Percentiles rank a stretch among this genome's conserved stretches.
Conservation (phyloP, 441 rosid species). For the California macrophylla region DNA sequence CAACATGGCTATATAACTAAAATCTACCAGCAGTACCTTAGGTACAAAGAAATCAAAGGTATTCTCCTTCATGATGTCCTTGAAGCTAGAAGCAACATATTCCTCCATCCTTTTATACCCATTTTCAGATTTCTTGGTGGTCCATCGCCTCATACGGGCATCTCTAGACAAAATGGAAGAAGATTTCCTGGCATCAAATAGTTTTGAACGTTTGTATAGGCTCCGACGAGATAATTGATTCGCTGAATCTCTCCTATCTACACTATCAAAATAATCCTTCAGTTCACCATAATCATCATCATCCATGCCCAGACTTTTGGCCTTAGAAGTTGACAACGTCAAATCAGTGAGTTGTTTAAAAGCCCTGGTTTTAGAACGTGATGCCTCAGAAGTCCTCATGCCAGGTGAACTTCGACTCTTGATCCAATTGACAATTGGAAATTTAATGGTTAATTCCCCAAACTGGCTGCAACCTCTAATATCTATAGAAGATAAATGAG, state of each 20-base stretch:
- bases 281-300: constrained; percentile 84
- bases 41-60: constrained; percentile 71
- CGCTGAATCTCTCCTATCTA: constrained; percentile 84
- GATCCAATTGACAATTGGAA: constrained; percentile 58
- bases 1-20: not conserved
- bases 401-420: constrained; percentile 35
- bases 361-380: constrained; percentile 47
- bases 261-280: constrained; percentile 92
- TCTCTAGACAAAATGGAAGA: constrained; percentile 91
- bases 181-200: constrained; percentile 88
- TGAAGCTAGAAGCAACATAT: constrained; percentile 79
- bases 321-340: constrained; percentile 29
- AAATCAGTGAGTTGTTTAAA: constrained; percentile 56
- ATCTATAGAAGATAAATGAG: constrained; percentile 59
- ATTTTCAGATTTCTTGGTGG: constrained; percentile 76
- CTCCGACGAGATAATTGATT: constrained; percentile 75
- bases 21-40: constrained; percentile 46
- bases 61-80: constrained; percentile 92
- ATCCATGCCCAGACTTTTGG: constrained; percentile 38
- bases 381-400: constrained; percentile 34
- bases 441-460: constrained; percentile 46
- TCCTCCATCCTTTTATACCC: constrained; percentile 90
- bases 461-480: constrained; percentile 87
- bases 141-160: constrained; percentile 93
- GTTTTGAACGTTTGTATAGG: constrained; percentile 84